Percentiles rank a stretch among this genome's conserved stretches.
Conservation (phyloP, 225 moss, liverwort and hornwort species). For the Straminergon stramineum region DNA sequence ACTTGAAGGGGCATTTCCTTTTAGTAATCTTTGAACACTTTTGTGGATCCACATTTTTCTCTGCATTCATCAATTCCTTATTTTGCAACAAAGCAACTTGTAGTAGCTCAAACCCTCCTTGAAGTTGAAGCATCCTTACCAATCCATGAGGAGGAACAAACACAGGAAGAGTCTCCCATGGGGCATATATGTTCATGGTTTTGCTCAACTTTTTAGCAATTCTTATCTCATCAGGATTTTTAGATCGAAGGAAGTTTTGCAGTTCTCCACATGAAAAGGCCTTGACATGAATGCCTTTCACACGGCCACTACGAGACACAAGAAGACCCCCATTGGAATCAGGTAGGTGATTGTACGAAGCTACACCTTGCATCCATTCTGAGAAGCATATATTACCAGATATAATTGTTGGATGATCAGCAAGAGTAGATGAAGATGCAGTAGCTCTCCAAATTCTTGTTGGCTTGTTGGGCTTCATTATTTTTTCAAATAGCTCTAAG, state of each 20-base stretch:
- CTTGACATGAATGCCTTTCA: constrained; percentile 45
- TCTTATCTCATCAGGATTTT: constrained; percentile 5
- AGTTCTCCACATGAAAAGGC: constrained; percentile 29
- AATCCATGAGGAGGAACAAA: constrained; percentile 48
- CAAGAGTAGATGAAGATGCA: constrained; percentile 12
- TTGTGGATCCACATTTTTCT: background rate
- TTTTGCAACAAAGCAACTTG: constrained; percentile 22
- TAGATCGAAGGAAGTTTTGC: constrained; percentile 10
- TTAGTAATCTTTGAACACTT: background rate
- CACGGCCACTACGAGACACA: constrained; percentile 37
- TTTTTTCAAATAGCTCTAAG: constrained; percentile 9
- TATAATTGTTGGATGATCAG: constrained; percentile 40
- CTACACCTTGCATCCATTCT: constrained; percentile 56
- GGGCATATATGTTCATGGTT: background rate
- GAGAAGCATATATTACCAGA: constrained; percentile 28
- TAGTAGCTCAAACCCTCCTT: constrained; percentile 20
- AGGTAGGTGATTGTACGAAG: constrained; percentile 12
- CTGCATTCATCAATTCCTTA: background rate
- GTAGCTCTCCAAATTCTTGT: constrained; percentile 20
- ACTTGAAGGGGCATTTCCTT: background rate
- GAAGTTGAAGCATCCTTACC: constrained; percentile 21
- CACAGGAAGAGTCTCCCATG: constrained; percentile 13
- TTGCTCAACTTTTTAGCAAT: constrained; percentile 23
- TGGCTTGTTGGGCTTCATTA: constrained; percentile 34
- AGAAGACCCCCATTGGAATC: constrained; percentile 34